These are phyloP conservation scores for Termitomyces heimii DNA, from an alignment of 768 basidiomycete species.

Conservation along the genomic window DNA sequence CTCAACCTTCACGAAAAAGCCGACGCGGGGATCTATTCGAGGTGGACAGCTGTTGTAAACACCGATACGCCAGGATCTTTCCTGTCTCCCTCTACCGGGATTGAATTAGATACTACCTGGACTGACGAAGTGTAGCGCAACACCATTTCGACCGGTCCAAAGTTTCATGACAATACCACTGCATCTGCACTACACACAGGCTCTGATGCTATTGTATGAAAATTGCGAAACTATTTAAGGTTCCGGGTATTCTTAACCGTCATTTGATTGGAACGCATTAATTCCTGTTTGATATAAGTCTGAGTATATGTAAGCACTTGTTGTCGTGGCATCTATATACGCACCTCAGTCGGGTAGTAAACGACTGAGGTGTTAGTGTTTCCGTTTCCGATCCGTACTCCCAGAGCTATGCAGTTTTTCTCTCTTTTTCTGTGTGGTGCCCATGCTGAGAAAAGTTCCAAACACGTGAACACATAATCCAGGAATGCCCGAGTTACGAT, in stretches of 20 bases:
- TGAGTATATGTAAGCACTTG: too few relatives aligned
- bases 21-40: slow-evolving; percentile 25
- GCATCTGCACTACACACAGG: background rate
- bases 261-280: too few relatives aligned
- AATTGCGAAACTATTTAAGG: background rate
- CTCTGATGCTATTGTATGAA: background rate
- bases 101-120: slow-evolving; percentile 24
- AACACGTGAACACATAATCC: too few relatives aligned
- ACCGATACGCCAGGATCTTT: slow-evolving; percentile 18
- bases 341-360: too few relatives aligned
- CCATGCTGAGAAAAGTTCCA: too few relatives aligned
- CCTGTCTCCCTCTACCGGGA: background rate
- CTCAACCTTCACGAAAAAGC: slow-evolving; percentile 45
- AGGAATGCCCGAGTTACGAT: too few relatives aligned
- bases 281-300: too few relatives aligned
- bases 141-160: background rate
- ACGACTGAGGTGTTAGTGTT: too few relatives aligned
- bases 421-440: too few relatives aligned
- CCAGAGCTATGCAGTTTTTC: too few relatives aligned
- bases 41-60: slow-evolving; percentile 3
- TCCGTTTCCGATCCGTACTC: too few relatives aligned
- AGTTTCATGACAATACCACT: background rate
- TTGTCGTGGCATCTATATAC: too few relatives aligned
- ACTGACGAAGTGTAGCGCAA: slow-evolving; percentile 8
- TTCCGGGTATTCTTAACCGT: background rate